Evolutionary conservation across 768 basidiomycete genomes (phyloP).

Genomic region (Bullera alba): DNA sequence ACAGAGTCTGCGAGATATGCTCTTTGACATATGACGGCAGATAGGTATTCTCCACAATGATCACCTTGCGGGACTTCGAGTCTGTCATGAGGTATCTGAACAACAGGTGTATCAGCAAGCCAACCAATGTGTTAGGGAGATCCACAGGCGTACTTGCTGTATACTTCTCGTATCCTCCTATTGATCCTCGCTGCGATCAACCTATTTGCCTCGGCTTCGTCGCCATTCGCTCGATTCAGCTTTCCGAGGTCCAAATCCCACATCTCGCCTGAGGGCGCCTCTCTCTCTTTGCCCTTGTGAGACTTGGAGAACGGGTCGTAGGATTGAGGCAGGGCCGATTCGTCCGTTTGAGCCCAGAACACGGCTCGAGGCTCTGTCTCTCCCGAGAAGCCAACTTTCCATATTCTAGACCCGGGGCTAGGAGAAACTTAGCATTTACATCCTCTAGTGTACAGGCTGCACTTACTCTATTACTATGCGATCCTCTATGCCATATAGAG

Average conservation of each 20-base stretch:
- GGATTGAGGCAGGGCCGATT: too few relatives aligned
- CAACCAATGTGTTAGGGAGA: background rate
- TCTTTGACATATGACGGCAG: conserved; percentile 83
- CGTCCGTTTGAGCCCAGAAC: conserved; percentile 51
- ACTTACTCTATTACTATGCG: conserved; percentile 74
- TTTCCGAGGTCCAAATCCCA: conserved; percentile 38
- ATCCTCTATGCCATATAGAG: conserved; percentile 94
- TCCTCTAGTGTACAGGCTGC: background rate
- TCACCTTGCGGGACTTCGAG: conserved; percentile 89
- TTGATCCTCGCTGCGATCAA: conserved; percentile 66
- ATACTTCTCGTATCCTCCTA: conserved; percentile 64
- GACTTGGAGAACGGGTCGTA: too few relatives aligned
- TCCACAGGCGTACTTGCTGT: conserved; percentile 68
- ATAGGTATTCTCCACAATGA: conserved; percentile 82
- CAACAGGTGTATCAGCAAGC: too few relatives aligned
- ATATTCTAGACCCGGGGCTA: conserved; percentile 74
- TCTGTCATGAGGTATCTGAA: conserved; percentile 81
- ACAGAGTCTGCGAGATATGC: conserved; percentile 72
- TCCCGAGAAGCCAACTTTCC: conserved; percentile 97
- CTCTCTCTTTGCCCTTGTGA: conserved; percentile 5
- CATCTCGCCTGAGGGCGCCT: too few relatives aligned
- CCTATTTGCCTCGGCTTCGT: conserved; percentile 61
- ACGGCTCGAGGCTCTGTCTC: conserved; percentile 85
- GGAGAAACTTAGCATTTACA: background rate
- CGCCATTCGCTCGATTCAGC: conserved; percentile 15